Conservation (phyloP, 108 stramenopile genomes). For the Pseudonitzschia multiseries region DNA sequence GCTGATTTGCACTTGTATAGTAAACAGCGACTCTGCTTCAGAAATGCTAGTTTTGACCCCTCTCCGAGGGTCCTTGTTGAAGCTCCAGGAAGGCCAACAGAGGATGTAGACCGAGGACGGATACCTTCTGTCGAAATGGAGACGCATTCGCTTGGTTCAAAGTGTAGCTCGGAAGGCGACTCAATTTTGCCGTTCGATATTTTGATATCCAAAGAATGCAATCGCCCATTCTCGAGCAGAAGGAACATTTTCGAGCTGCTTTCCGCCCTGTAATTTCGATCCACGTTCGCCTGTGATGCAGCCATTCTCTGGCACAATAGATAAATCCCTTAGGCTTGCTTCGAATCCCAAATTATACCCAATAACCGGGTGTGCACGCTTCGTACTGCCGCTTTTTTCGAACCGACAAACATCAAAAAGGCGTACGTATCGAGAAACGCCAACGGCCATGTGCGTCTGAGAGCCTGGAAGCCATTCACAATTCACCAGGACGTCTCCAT, state of each 20-base stretch:
- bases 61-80: conserved; percentile 61
- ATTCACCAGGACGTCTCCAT: conserved; percentile 54
- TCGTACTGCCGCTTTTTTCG: conserved; percentile 9
- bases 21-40: conserved; percentile 57
- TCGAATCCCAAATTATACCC: conserved; percentile 35
- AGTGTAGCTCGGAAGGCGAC: conserved; percentile 24
- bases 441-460: conserved; percentile 51
- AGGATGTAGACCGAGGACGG: conserved; percentile 37
- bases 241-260: conserved; percentile 37
- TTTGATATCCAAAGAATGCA: conserved; percentile 53
- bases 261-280: neutral
- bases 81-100: conserved; percentile 37
- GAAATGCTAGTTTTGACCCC: conserved; percentile 51
- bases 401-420: conserved; percentile 54
- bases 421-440: conserved; percentile 59
- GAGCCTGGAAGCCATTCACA: conserved; percentile 70
- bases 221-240: conserved; percentile 59
- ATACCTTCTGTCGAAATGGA: conserved; percentile 58
- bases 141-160: conserved; percentile 30
- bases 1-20: conserved; percentile 68
- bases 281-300: neutral
- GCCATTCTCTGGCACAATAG: conserved; percentile 16
- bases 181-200: conserved; percentile 41
- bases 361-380: conserved; percentile 19
- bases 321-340: conserved; percentile 29